Conservation (phyloP, 177 flowering plant species). For the Tripterygium wilfordii region DNA sequence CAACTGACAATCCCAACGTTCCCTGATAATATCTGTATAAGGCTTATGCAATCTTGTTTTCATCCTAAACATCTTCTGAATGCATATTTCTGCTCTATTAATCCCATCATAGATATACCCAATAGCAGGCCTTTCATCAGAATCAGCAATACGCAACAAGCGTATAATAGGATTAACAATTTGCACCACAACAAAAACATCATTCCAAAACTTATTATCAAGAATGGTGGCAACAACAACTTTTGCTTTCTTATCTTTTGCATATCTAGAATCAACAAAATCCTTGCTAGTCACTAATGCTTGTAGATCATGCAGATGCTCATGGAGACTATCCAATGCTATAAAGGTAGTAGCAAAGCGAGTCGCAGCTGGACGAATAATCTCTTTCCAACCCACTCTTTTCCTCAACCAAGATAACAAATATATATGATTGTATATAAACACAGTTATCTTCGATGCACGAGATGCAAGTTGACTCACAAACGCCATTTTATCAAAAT, state of each 20-base stretch:
- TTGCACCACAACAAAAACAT: not conserved
- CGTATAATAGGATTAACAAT: not conserved
- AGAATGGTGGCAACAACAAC: not conserved
- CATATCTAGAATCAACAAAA: not conserved
- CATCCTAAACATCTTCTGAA: not conserved
- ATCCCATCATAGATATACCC: conserved; percentile 1
- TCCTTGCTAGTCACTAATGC: not conserved
- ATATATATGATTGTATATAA: not conserved
- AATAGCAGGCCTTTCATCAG: not conserved
- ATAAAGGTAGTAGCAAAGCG: conserved; percentile 5
- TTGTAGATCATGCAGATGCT: conserved; percentile 1
- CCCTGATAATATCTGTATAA: not conserved
- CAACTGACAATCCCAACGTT: not conserved
- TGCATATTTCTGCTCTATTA: not conserved
- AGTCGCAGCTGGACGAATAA: conserved; percentile 1
- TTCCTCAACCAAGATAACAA: not conserved
- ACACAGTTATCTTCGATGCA: not conserved
- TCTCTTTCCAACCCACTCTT: not conserved
- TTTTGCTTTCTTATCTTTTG: not conserved
- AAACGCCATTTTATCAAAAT: not conserved
- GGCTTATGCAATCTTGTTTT: not conserved
- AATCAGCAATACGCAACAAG: not conserved
- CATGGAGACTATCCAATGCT: not conserved
- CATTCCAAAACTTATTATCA: not conserved
- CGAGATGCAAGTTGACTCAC: not conserved